Conservation (phyloP, 2,329 filamentous ascomycete species). For the Sphaerulina populicola region DNA sequence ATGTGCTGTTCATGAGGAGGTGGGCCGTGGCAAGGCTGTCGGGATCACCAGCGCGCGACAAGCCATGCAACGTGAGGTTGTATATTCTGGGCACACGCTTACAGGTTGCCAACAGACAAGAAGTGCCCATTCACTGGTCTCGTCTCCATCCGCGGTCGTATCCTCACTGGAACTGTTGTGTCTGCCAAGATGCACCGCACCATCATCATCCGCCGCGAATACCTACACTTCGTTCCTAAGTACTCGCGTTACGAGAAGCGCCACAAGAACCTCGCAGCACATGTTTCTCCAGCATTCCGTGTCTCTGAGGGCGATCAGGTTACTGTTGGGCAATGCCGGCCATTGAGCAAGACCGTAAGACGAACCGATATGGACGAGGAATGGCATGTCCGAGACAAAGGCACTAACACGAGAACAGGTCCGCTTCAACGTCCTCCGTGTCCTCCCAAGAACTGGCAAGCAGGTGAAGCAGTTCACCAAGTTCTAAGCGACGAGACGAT, state of each 20-base stretch:
- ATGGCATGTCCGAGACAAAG: slow-evolving; percentile 4
- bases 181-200: slow-evolving; percentile 99
- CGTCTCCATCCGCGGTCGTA: slow-evolving; percentile 99
- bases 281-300: slow-evolving; percentile 99
- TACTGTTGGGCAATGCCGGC: slow-evolving; percentile 98
- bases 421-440: slow-evolving; percentile 99
- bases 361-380: slow-evolving; percentile 7
- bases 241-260: slow-evolving; percentile 99
- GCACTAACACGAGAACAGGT: slow-evolving; percentile 49
- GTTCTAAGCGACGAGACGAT: slow-evolving; percentile 58
- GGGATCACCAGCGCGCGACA: slow-evolving; percentile 3
- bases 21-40: slow-evolving; percentile 4
- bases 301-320: slow-evolving; percentile 99
- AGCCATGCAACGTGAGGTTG: neutral
- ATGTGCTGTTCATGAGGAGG: slow-evolving; percentile 40
- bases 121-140: slow-evolving; percentile 99
- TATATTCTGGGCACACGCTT: slow-evolving; percentile 12
- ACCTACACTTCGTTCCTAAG: slow-evolving; percentile 99
- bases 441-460: slow-evolving; percentile 96
- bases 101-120: slow-evolving; percentile 63
- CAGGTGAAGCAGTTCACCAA: slow-evolving; percentile 96
- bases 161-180: slow-evolving; percentile 96
- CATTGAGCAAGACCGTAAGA: slow-evolving; percentile 98
- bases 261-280: slow-evolving; percentile 99
- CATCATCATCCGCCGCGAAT: slow-evolving; percentile 98